These are phyloP conservation scores for Diaporthe velutina DNA, from an alignment of 2,329 filamentous ascomycete genomes.

Conservation along the genomic window DNA sequence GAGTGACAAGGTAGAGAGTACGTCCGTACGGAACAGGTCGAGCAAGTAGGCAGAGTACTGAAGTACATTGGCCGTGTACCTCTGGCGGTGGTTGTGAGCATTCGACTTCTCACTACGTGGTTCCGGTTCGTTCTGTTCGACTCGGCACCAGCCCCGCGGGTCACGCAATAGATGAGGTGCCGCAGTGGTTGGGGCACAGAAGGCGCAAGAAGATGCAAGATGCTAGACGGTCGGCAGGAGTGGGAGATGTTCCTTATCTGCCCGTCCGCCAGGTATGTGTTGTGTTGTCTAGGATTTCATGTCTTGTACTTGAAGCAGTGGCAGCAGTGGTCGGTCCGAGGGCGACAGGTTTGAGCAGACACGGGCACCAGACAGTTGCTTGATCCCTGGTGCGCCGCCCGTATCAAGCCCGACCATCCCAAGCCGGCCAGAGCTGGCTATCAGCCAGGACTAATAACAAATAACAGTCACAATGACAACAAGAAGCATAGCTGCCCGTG, in stretches of 20 bases:
- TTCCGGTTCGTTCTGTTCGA: background rate
- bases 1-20: background rate
- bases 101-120: background rate
- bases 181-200: background rate
- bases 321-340: too few relatives aligned
- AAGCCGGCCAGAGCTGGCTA: background rate
- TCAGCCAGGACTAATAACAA: conserved; percentile 5
- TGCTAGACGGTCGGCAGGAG: background rate
- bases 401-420: conserved; percentile 11
- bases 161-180: conserved; percentile 21
- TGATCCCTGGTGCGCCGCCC: background rate
- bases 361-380: background rate
- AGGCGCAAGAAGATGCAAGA: conserved; percentile 11
- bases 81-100: background rate
- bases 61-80: background rate
- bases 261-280: background rate
- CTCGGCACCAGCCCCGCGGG: background rate
- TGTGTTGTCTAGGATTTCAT: conserved; percentile 11
- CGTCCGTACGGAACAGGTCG: background rate
- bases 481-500: background rate
- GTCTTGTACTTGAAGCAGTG: too few relatives aligned
- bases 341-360: background rate
- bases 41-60: background rate
- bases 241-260: conserved; percentile 23
- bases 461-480: conserved; percentile 1